A percentile compares a stretch with the other conserved stretches of the same genome.
These are phyloP conservation scores for Hirsutella minnesotensis DNA, from an alignment of 2,329 filamentous ascomycete species.

Conservation along the genomic window DNA sequence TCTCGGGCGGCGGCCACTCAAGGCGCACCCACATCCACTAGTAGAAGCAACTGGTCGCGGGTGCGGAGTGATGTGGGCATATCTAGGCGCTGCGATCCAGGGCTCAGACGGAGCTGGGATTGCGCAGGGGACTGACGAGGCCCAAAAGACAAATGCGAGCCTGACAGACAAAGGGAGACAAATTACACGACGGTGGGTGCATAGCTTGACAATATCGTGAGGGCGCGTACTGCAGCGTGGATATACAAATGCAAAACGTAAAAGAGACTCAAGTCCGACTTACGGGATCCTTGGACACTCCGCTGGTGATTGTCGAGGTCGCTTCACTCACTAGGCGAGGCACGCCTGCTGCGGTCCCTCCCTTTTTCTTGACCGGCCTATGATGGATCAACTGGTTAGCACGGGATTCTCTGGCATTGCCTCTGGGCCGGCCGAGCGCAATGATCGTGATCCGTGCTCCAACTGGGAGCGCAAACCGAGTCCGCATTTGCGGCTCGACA, in stretches of 20 bases:
- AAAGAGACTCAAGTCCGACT: slow-evolving; percentile 12
- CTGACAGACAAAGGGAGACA: background rate
- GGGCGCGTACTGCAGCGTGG: no score
- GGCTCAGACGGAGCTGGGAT: background rate
- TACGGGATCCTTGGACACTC: slow-evolving; percentile 41
- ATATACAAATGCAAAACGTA: background rate
- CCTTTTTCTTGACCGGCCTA: slow-evolving; percentile 64
- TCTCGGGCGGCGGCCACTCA: background rate
- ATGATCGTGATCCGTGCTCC: no score
- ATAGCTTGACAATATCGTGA: no score
- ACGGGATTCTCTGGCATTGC: background rate
- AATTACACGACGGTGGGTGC: no score
- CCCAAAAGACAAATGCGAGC: background rate
- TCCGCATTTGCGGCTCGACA: no score
- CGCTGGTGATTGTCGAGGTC: slow-evolving; percentile 48
- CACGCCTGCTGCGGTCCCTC: slow-evolving; percentile 55
- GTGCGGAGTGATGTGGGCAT: background rate
- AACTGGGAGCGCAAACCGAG: no score
- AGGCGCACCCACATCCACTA: background rate
- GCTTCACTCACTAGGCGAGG: slow-evolving; percentile 53
- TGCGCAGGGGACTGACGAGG: background rate
- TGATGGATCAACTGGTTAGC: background rate
- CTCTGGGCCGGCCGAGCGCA: background rate
- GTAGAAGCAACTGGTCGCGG: background rate
- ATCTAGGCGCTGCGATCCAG: background rate